Evolutionary conservation across 148 eudicot genomes (phyloP).

Genomic region (Salicornia ramosissima): DNA sequence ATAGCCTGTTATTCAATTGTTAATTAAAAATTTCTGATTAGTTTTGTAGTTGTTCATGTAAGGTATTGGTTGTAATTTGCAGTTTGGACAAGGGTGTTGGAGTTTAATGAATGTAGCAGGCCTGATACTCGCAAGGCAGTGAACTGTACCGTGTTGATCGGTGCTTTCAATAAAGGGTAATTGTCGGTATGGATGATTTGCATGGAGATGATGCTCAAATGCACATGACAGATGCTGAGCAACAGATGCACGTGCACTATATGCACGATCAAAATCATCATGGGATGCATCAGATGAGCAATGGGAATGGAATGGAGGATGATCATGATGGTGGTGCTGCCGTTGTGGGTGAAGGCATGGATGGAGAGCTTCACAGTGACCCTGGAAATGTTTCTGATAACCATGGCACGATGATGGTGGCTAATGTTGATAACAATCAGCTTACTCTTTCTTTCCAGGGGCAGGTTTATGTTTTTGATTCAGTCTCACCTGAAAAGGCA

Average conservation of each 20-base stretch:
- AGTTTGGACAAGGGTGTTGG: too few relatives aligned
- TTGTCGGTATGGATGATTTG: conserved; percentile 40
- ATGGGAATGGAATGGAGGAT: conserved; percentile 50
- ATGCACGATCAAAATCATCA: conserved; percentile 52
- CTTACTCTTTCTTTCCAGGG: conserved; percentile 81
- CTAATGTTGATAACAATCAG: conserved; percentile 51
- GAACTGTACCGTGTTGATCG: neutral
- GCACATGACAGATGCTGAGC: conserved; percentile 39
- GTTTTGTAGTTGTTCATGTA: neutral
- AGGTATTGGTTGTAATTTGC: too few relatives aligned
- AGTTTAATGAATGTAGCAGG: too few relatives aligned
- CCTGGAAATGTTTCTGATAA: conserved; percentile 42
- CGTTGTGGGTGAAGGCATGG: conserved; percentile 47
- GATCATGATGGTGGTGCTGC: conserved; percentile 44
- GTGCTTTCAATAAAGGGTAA: neutral
- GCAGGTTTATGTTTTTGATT: conserved; percentile 75
- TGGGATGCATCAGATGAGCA: conserved; percentile 54
- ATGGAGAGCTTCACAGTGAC: conserved; percentile 46
- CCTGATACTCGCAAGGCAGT: too few relatives aligned
- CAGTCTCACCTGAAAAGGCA: conserved; percentile 75
- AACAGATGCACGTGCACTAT: conserved; percentile 47
- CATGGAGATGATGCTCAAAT: conserved; percentile 34
- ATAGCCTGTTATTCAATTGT: too few relatives aligned
- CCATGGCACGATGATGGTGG: conserved; percentile 36
- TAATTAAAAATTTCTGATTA: neutral